These are phyloP conservation scores for Alternaria conjuncta DNA, from an alignment of 2,329 filamentous ascomycete genomes.

Conservation along the genomic window DNA sequence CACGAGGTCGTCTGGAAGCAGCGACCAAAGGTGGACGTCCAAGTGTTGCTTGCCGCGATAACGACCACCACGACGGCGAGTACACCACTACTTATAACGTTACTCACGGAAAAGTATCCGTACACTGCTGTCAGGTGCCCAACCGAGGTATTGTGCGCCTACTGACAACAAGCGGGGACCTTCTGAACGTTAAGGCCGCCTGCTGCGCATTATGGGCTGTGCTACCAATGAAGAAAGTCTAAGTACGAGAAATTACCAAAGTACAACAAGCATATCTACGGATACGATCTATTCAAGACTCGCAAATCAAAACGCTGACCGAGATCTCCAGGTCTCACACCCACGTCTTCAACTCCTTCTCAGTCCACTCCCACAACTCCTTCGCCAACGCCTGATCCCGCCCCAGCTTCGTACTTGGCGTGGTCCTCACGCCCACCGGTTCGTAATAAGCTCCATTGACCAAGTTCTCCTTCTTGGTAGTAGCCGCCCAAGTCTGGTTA, in stretches of 20 bases:
- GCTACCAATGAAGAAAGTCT: neutral
- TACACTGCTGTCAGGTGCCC: neutral
- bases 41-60: neutral
- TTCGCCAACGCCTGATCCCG: conserved; percentile 39
- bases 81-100: neutral
- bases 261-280: neutral
- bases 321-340: neutral
- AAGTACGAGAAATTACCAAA: neutral
- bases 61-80: neutral
- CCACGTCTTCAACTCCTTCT: conserved; percentile 36
- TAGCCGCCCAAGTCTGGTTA: conserved; percentile 54
- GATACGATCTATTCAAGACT: neutral
- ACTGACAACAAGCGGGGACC: neutral
- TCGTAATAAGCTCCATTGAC: conserved; percentile 53
- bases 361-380: conserved; percentile 49
- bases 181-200: neutral
- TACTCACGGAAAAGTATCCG: conserved; percentile 7
- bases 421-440: conserved; percentile 35
- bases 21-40: neutral
- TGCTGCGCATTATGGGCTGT: neutral
- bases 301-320: neutral
- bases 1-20: no score
- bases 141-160: neutral
- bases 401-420: conserved; percentile 26
- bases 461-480: conserved; percentile 39